Base-by-base conservation (phyloP, 352 stramenopile genomes). In the Thraustotheca clavata region DNA sequence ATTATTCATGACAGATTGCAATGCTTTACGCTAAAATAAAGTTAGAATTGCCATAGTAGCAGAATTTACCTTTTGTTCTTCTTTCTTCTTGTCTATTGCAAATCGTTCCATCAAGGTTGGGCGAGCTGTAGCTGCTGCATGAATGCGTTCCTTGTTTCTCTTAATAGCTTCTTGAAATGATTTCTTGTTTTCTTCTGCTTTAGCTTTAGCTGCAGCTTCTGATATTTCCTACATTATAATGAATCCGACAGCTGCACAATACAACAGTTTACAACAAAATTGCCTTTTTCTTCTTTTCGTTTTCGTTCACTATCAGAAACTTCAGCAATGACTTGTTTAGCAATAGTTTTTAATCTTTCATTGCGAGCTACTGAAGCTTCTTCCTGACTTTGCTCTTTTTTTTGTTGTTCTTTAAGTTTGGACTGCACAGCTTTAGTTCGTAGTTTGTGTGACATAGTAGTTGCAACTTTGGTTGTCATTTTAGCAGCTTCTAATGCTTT, bases 31-130 rank as follows among this genome's bases (percentile, higher is more conserved):
- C 71, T 65, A 49, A 9, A 22, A 22, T 9, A 52, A 0, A 16
- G 18, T 7, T 38, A 38, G 20, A 8, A 4, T 14, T 55, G 14
- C 33, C 0, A 38, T n/a, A 49, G 20, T 36, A 6, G 27, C 27
- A n/a, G 16, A 18, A 26, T 20, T 3, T 65, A 65, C 57, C 57
- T 83, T 86, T 70, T 87, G 76, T 29, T 83, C 74, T 34, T 89
- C 79, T 14, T 80, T 80, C 73, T 91, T 78, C 14, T 88, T 69
- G 6, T 73, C 71, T 0, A 80, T 91, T 8, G 74, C 74, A 65
- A 88, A 91, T 8, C 79, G 72, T 68, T 91, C 82, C 78, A 91
- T 89, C 41, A 91, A 74, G 52, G 77, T 84, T 18, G 82, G 78
- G 35, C 72, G 74, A 4, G 71, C 29, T 9, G 82, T 75, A 18